phyloP scores from a whole-genome alignment of 139 green algal species.

The Chlorella sp. region DNA sequence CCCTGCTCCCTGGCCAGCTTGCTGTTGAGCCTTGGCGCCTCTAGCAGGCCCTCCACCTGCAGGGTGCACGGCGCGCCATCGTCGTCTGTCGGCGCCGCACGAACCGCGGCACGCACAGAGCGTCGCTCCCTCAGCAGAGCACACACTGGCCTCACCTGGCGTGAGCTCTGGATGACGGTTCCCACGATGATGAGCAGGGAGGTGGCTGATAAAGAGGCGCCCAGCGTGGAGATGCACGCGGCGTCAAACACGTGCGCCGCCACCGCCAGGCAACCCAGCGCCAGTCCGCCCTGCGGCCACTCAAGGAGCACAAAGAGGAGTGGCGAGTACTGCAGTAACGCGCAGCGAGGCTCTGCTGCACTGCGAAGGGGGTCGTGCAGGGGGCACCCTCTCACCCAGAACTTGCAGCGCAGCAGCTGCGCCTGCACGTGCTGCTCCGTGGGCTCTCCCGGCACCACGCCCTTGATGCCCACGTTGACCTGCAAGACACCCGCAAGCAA shows the following conservation, averaged over 20 bases:
- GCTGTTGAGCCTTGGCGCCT: conserved; percentile 11
- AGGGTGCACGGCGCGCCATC: background rate
- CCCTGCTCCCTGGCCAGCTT: conserved; percentile 15
- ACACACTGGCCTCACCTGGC: conserved; percentile 30
- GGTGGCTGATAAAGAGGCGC: conserved; percentile 40
- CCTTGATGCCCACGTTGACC: conserved; percentile 54
- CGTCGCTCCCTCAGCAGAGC: background rate
- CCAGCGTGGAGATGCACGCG: conserved; percentile 24
- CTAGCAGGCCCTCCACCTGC: conserved; percentile 16
- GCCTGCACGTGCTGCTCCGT: conserved; percentile 30
- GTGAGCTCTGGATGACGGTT: conserved; percentile 44
- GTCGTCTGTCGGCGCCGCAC: background rate
- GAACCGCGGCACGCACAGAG: background rate
- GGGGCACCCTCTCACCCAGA: conserved; percentile 28
- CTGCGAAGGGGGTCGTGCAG: too few species aligned
- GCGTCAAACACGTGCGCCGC: conserved; percentile 34
- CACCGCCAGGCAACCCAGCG: conserved; percentile 37
- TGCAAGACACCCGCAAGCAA: too few species aligned
- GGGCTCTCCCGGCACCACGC: conserved; percentile 39
- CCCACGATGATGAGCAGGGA: conserved; percentile 58
- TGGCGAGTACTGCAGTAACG: too few species aligned
- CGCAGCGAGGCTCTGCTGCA: too few species aligned
- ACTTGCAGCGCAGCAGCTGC: conserved; percentile 49
- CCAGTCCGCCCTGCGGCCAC: conserved; percentile 27
- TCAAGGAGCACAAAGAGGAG: too few species aligned